These are phyloP conservation scores for Phytophthora ohioensis DNA, from an alignment of 352 stramenopile species.

Conservation along the genomic window DNA sequence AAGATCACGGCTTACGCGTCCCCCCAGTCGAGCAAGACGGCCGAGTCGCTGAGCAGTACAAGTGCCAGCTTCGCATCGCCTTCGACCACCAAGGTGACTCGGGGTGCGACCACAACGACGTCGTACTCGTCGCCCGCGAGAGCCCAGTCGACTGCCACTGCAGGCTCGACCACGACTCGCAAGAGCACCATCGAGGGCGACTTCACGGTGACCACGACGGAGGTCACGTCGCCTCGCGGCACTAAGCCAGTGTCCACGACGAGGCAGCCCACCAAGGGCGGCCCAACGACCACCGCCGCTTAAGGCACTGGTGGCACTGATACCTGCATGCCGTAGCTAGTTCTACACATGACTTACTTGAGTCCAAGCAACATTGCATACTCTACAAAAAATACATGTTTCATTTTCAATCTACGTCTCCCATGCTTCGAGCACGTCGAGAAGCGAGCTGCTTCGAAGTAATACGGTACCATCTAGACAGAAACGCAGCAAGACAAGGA, in stretches of 20 bases:
- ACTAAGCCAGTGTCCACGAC: conserved; percentile 29
- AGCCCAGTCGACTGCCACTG: conserved; percentile 13
- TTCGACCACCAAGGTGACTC: conserved; percentile 8
- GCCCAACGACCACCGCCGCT: conserved; percentile 22
- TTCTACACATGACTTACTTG: neutral
- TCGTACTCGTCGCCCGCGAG: conserved; percentile 17
- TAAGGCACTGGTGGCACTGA: neutral
- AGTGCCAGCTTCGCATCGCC: conserved; percentile 21
- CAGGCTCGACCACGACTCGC: conserved; percentile 29
- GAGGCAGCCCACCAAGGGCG: conserved; percentile 18
- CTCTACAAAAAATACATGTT: conserved; percentile 1
- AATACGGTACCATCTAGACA: too few species aligned
- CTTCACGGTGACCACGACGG: conserved; percentile 33
- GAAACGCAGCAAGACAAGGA: too few species aligned
- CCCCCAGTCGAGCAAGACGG: conserved; percentile 17
- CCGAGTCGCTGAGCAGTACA: conserved; percentile 10
- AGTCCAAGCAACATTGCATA: neutral
- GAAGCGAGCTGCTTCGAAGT: too few species aligned
- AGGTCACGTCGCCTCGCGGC: conserved; percentile 27
- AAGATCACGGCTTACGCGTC: conserved; percentile 39
- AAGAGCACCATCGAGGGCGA: conserved; percentile 33
- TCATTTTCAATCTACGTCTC: neutral
- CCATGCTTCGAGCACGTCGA: too few species aligned
- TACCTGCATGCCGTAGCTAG: conserved; percentile 1
- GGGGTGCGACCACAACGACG: conserved; percentile 14